Evolutionary conservation across 2,329 filamentous ascomycete species (phyloP).

Genomic region (Colletotrichum echinochloae): DNA sequence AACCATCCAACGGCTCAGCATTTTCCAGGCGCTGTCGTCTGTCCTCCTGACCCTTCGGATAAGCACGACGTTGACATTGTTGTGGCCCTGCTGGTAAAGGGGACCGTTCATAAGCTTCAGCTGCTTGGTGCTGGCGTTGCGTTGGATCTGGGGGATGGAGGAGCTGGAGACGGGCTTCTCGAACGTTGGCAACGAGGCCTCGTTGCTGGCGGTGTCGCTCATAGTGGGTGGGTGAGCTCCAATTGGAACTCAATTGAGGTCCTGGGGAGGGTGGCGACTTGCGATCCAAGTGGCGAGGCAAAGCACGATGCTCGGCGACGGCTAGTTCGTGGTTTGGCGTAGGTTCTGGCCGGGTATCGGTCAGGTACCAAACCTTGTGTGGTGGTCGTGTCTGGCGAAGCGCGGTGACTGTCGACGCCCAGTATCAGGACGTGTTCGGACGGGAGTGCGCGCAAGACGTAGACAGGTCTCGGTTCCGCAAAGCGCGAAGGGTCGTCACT

Average conservation of each 20-base stretch:
- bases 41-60: constrained; percentile 70
- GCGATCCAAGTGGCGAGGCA: constrained; percentile 18
- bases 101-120: constrained; percentile 63
- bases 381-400: constrained; percentile 7
- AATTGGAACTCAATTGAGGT: constrained; percentile 34
- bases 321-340: not conserved
- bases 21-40: constrained; percentile 70
- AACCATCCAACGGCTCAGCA: constrained; percentile 76
- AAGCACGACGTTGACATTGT: constrained; percentile 62
- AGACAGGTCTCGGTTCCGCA: constrained; percentile 4
- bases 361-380: not conserved
- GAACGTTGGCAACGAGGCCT: constrained; percentile 28
- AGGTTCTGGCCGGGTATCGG: not conserved
- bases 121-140: constrained; percentile 40
- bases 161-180: constrained; percentile 24
- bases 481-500: constrained; percentile 25
- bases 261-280: constrained; percentile 11
- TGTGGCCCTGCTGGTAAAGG: constrained; percentile 67
- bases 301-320: constrained; percentile 19
- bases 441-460: constrained; percentile 2
- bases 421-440: not conserved
- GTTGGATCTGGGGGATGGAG: constrained; percentile 25
- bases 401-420: constrained; percentile 11
- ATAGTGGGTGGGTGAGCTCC: constrained; percentile 31
- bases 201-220: constrained; percentile 34